Evolutionary conservation across 139 green algal species (phyloP).

Genomic region (Tetradesmus lagerheimii): DNA sequence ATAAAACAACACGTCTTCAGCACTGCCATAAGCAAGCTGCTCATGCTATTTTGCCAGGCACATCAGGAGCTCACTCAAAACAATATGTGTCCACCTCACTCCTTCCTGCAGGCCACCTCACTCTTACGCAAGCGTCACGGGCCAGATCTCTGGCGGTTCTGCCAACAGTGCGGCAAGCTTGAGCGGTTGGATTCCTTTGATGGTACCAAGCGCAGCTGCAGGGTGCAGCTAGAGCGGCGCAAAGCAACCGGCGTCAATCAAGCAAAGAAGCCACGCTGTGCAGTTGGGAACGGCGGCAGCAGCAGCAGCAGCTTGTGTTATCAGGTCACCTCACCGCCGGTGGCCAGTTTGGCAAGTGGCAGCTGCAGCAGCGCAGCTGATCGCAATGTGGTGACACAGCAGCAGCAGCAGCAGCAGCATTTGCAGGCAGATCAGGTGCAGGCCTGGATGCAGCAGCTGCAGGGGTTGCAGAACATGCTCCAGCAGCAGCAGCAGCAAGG

Average conservation of each 20-base stretch:
- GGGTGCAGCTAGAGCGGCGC: neutral
- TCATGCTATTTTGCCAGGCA: no score
- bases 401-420: constrained; percentile 20
- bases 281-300: no score
- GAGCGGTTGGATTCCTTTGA: neutral
- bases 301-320: neutral
- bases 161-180: neutral
- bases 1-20: no score
- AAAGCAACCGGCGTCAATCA: neutral
- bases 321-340: neutral
- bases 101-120: neutral
- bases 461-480: neutral
- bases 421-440: neutral
- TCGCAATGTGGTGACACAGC: neutral
- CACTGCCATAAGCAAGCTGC: no score
- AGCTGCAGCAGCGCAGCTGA: neutral
- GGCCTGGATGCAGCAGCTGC: constrained; percentile 5
- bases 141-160: constrained; percentile 1
- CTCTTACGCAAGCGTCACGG: neutral
- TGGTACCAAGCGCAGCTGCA: neutral
- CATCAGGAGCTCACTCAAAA: neutral
- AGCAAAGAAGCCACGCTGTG: neutral
- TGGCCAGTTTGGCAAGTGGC: neutral
- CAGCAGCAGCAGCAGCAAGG: neutral
- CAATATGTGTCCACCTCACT: neutral